phyloP scores from a whole-genome alignment of 805 yeast species.

The Aciculoconidium aculeatum region DNA sequence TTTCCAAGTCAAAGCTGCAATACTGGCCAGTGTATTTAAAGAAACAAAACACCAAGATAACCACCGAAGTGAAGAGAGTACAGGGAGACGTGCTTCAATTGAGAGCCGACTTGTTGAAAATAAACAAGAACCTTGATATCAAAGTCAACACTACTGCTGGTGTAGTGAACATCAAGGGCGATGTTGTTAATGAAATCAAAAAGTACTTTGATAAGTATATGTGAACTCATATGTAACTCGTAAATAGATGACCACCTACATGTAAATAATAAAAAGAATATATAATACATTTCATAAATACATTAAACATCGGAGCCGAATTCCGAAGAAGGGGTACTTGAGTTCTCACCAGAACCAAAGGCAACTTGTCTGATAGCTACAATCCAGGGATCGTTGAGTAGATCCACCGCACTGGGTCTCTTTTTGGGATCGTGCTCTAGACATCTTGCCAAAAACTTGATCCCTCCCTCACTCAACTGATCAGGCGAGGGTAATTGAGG shows the following conservation, averaged over 20 bases:
- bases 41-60: slow-evolving; percentile 54
- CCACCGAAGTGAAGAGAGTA: slow-evolving; percentile 69
- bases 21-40: slow-evolving; percentile 81
- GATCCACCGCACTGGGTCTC: slow-evolving; percentile 79
- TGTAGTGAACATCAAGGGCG: slow-evolving; percentile 36
- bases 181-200: slow-evolving; percentile 27
- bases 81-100: slow-evolving; percentile 63
- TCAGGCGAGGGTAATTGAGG: slow-evolving; percentile 80
- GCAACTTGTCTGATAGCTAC: slow-evolving; percentile 64
- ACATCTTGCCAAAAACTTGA: slow-evolving; percentile 64
- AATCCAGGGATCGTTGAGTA: slow-evolving; percentile 88
- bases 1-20: slow-evolving; percentile 52
- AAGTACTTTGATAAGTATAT: slow-evolving; percentile 17
- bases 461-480: slow-evolving; percentile 73
- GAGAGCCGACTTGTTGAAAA: slow-evolving; percentile 55
- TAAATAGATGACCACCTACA: slow-evolving; percentile 2
- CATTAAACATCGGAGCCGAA: slow-evolving; percentile 8
- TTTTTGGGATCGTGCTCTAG: slow-evolving; percentile 75
- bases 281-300: background rate
- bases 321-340: slow-evolving; percentile 34
- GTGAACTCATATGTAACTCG: slow-evolving; percentile 2
- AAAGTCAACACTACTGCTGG: slow-evolving; percentile 30
- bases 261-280: slow-evolving; percentile 1
- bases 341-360: slow-evolving; percentile 39
- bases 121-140: slow-evolving; percentile 43